Base-by-base conservation (phyloP, 352 stramenopile genomes). In the Aphanomyces invadans region DNA sequence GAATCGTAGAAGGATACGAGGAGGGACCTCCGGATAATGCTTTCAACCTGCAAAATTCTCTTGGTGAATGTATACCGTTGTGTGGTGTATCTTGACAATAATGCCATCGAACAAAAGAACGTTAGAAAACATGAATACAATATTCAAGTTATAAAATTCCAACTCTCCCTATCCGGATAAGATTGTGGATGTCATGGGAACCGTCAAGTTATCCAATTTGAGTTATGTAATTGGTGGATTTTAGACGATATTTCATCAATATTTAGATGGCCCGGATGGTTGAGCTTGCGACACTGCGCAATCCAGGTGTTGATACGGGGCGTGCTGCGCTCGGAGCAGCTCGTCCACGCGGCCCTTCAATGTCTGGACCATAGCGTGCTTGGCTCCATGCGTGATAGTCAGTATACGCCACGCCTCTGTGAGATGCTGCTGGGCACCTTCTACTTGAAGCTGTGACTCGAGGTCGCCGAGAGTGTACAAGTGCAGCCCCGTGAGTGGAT, bases 381-480 rank as follows among this genome's bases (percentile, higher is more conserved):
- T 42, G 9, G 72, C 68, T 38, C 81, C 81, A 65, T 88, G 79
- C 2, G 81, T 88, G 42, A 84, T 75, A 33, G 54, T 57, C 51
- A 90, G 67, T 59, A 88, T 82, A 33, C 60, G 62, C 17, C 70
- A 59, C 0, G 81, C 79, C n/a, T 80, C 69, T 1, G 51, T 25
- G 45, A 86, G 42, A 38, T 81, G 74, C 44, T 71, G 31, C 3
- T 52, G 54, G 5, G 73, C 73, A 23, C 74, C 71, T 5, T 65
- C 54, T 54, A 52, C 62, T 54, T 33, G 31, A 38, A 67, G 21
- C n/a, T 78, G 70, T 26, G 49, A 48, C 15, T 73, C 73, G 21
- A 87, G 69, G 65, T 90, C 81, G 3, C 81, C 81, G 10, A 90
- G 65, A 2, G 81, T 88, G 65, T 87, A 88, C 32, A 83, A 42